These are phyloP conservation scores for Knoxia roxburghii DNA, from an alignment of 257 asterid species.

Conservation along the genomic window DNA sequence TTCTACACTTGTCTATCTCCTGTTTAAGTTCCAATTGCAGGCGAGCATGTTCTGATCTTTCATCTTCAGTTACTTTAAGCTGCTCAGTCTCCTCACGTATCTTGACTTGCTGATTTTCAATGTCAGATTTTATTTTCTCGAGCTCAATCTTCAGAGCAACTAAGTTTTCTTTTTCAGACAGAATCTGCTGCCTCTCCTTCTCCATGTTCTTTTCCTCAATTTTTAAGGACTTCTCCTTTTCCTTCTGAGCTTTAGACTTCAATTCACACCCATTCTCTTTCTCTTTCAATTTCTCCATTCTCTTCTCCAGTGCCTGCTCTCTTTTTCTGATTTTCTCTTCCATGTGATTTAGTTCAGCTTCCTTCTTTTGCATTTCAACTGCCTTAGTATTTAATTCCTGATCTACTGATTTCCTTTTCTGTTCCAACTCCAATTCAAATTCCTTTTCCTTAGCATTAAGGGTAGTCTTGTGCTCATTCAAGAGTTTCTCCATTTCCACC, in stretches of 20 bases:
- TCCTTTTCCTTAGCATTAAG: constrained; percentile 64
- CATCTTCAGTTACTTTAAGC: constrained; percentile 78
- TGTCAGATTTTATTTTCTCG: constrained; percentile 55
- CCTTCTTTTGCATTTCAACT: constrained; percentile 72
- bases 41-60: constrained; percentile 62
- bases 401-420: constrained; percentile 54
- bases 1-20: constrained; percentile 75
- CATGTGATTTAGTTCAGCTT: constrained; percentile 71
- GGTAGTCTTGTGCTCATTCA: constrained; percentile 65
- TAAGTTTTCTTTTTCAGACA: constrained; percentile 57
- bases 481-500: constrained; percentile 80
- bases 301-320: constrained; percentile 77
- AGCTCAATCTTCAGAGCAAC: constrained; percentile 53
- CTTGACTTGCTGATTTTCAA: constrained; percentile 49
- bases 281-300: constrained; percentile 62
- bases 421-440: constrained; percentile 74
- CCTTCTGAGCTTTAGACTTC: constrained; percentile 66
- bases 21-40: constrained; percentile 73
- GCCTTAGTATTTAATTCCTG: constrained; percentile 65
- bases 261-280: constrained; percentile 60
- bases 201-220: constrained; percentile 62
- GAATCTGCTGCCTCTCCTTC: constrained; percentile 46
- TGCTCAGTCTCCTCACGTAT: constrained; percentile 59
- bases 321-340: constrained; percentile 83
- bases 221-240: constrained; percentile 65